A percentile compares a stretch with the other conserved stretches of the same genome.
phyloP scores from a whole-genome alignment of 1,139 yeast genomes.

The Suzukiozyma palmioleophila region DNA sequence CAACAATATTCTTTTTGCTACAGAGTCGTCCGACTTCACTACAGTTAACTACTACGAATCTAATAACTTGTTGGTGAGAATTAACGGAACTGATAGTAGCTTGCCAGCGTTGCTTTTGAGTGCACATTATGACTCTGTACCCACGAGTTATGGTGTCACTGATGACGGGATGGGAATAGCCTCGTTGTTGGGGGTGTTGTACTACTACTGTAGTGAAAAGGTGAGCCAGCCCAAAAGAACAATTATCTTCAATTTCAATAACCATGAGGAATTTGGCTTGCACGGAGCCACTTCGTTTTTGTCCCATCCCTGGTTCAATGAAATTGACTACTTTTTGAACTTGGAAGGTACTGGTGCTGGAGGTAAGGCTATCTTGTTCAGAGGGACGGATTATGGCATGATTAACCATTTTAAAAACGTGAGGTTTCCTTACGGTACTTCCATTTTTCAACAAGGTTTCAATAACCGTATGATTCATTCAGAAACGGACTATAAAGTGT shows the following conservation, averaged over 20 bases:
- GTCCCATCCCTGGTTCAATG: constrained; percentile 67
- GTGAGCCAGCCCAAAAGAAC: constrained; percentile 61
- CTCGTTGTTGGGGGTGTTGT: constrained; percentile 66
- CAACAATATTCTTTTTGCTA: constrained; percentile 38
- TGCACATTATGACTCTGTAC: constrained; percentile 89
- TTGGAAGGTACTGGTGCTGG: constrained; percentile 97
- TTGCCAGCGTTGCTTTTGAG: constrained; percentile 70
- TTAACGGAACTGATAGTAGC: constrained; percentile 55
- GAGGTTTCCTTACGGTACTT: constrained; percentile 71
- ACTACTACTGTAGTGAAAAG: constrained; percentile 37
- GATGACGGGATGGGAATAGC: constrained; percentile 96
- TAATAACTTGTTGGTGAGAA: constrained; percentile 67
- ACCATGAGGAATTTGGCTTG: constrained; percentile 87
- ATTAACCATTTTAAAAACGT: constrained; percentile 41
- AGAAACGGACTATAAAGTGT: constrained; percentile 83
- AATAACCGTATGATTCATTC: constrained; percentile 66
- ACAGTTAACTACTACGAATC: constrained; percentile 67
- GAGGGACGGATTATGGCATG: constrained; percentile 77
- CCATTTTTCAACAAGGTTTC: constrained; percentile 80
- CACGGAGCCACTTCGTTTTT: constrained; percentile 78
- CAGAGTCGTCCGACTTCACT: constrained; percentile 11
- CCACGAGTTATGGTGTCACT: constrained; percentile 82
- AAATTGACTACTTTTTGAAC: constrained; percentile 66
- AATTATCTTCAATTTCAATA: constrained; percentile 78
- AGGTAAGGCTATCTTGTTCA: constrained; percentile 77